phyloP scores from a whole-genome alignment of 805 yeast species.

The Kluyveromyces aestuarii region DNA sequence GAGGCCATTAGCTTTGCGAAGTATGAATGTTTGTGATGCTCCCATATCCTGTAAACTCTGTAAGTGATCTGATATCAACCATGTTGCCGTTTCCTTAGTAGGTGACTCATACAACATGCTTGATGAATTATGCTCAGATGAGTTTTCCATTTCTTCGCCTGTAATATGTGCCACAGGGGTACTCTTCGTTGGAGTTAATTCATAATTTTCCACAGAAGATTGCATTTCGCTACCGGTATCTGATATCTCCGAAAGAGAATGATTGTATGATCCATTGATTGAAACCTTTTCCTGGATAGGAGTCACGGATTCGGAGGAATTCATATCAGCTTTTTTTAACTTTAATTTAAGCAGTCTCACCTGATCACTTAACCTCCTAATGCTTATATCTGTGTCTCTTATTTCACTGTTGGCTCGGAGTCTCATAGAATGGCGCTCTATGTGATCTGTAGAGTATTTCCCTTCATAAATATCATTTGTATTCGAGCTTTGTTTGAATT shows the following conservation, averaged over 20 bases:
- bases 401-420: conserved; percentile 26
- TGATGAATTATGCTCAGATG: conserved; percentile 1
- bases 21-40: conserved; percentile 16
- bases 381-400: conserved; percentile 23
- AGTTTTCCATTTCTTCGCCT: background rate
- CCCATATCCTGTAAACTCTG: conserved; percentile 26
- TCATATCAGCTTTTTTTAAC: conserved; percentile 9
- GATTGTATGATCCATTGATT: background rate
- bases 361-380: conserved; percentile 22
- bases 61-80: conserved; percentile 29
- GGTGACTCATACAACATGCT: conserved; percentile 2
- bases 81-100: conserved; percentile 23
- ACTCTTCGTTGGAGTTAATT: background rate
- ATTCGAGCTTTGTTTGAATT: conserved; percentile 16
- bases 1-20: conserved; percentile 58
- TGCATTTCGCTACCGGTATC: background rate
- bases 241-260: conserved; percentile 1
- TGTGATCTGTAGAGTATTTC: conserved; percentile 28
- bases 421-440: conserved; percentile 27
- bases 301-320: background rate
- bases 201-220: background rate
- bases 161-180: conserved; percentile 1
- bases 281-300: background rate
- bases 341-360: conserved; percentile 16
- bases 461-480: conserved; percentile 26